Conservation (phyloP, 768 basidiomycete species). For the Tephrocybe sp. region DNA sequence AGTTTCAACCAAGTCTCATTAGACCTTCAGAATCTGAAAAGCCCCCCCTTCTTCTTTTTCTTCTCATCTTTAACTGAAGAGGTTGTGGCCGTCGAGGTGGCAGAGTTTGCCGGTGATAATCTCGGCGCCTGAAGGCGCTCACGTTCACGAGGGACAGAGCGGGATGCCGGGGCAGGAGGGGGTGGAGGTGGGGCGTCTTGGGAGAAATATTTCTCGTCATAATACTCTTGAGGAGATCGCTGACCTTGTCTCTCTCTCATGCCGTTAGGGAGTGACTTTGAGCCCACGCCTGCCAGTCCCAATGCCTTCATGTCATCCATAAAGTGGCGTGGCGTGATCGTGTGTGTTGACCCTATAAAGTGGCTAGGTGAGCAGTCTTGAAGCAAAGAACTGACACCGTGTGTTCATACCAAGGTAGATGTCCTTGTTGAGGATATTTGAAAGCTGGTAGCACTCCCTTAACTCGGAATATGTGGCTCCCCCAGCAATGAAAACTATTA, state of each 20-base stretch:
- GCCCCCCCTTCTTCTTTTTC: slow-evolving; percentile 76
- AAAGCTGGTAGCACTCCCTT: slow-evolving; percentile 82
- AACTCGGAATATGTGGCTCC: slow-evolving; percentile 97
- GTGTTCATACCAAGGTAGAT: slow-evolving; percentile 76
- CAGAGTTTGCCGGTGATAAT: slow-evolving; percentile 55
- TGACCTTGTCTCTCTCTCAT: slow-evolving; percentile 47
- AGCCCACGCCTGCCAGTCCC: slow-evolving; percentile 86
- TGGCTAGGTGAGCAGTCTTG: neutral
- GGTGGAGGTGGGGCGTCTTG: slow-evolving; percentile 59
- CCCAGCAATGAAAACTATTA: slow-evolving; percentile 90
- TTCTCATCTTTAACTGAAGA: slow-evolving; percentile 49
- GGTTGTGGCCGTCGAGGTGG: slow-evolving; percentile 31
- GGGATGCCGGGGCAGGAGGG: slow-evolving; percentile 35
- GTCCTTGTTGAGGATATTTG: slow-evolving; percentile 76
- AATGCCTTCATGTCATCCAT: slow-evolving; percentile 86
- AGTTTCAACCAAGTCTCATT: neutral
- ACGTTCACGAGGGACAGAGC: slow-evolving; percentile 32
- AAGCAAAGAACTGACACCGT: neutral
- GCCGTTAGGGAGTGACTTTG: slow-evolving; percentile 69
- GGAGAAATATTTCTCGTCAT: slow-evolving; percentile 77
- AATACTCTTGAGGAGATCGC: slow-evolving; percentile 69
- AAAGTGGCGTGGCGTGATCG: slow-evolving; percentile 79
- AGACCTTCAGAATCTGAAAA: slow-evolving; percentile 59
- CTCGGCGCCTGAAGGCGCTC: slow-evolving; percentile 30
- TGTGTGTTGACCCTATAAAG: slow-evolving; percentile 81